Evolutionary conservation across 108 stramenopile genomes (phyloP).

Genomic region (Nitzschia putrida): DNA sequence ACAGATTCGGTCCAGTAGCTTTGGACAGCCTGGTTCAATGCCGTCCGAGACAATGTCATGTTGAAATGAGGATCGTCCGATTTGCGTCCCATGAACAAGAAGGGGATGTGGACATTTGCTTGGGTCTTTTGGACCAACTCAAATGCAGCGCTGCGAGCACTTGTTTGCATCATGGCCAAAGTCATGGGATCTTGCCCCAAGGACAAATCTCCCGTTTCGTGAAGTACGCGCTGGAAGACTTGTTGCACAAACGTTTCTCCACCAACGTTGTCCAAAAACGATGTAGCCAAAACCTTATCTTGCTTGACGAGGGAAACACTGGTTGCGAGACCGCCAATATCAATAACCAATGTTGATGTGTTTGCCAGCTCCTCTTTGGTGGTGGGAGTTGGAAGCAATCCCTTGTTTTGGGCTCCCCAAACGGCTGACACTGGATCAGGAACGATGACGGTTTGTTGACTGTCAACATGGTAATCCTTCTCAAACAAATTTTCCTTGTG

Average conservation of each 20-base stretch:
- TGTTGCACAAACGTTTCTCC: slow-evolving; percentile 68
- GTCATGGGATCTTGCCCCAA: slow-evolving; percentile 33
- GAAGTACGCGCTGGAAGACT: slow-evolving; percentile 48
- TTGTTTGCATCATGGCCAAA: slow-evolving; percentile 34
- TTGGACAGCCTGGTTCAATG: slow-evolving; percentile 60
- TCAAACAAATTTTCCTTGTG: slow-evolving; percentile 27
- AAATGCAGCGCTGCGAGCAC: slow-evolving; percentile 40
- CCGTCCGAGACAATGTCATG: slow-evolving; percentile 56
- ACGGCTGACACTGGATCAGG: slow-evolving; percentile 75
- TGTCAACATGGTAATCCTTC: slow-evolving; percentile 30
- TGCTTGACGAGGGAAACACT: slow-evolving; percentile 54
- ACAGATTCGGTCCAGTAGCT: slow-evolving; percentile 28
- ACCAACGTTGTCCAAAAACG: slow-evolving; percentile 51
- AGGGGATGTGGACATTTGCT: slow-evolving; percentile 70
- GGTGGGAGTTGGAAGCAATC: slow-evolving; percentile 45
- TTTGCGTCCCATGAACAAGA: slow-evolving; percentile 56
- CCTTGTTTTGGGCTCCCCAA: slow-evolving; percentile 64
- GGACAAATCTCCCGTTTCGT: slow-evolving; percentile 24
- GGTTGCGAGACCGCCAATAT: slow-evolving; percentile 65
- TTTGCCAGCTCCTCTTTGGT: slow-evolving; percentile 26
- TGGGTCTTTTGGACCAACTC: slow-evolving; percentile 66
- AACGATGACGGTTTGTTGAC: slow-evolving; percentile 36
- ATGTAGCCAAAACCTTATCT: slow-evolving; percentile 43
- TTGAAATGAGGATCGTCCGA: slow-evolving; percentile 57
- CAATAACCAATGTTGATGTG: slow-evolving; percentile 55